Conservation (phyloP, 495 filamentous ascomycete genomes). For the Cenococcum geophilum region DNA sequence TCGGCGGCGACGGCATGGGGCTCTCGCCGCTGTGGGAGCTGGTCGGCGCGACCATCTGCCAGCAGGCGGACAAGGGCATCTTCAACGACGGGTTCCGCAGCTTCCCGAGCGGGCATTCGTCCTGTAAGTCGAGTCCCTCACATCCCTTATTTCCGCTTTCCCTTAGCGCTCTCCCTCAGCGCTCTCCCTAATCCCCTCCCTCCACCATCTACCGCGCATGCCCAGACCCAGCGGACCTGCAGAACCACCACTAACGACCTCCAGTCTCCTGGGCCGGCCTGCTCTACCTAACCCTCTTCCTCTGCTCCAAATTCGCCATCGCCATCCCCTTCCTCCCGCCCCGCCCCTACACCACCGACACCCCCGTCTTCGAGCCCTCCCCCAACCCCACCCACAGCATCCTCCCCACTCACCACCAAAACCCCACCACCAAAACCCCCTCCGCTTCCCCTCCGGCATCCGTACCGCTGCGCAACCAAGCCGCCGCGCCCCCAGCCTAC, state of each 20-base stretch:
- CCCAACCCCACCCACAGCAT: constrained; percentile 13
- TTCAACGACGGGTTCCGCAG: constrained; percentile 57
- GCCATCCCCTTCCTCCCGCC: constrained; percentile 45
- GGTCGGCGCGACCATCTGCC: constrained; percentile 52
- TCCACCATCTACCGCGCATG: background rate
- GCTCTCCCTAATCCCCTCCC: too few species aligned
- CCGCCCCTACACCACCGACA: constrained; percentile 20
- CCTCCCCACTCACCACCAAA: background rate
- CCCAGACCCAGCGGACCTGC: too few species aligned
- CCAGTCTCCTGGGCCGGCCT: constrained; percentile 60
- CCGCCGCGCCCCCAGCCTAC: constrained; percentile 55
- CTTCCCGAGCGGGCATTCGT: constrained; percentile 66
- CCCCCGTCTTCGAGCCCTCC: constrained; percentile 17
- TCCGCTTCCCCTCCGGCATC: constrained; percentile 27
- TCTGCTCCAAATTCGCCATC: constrained; percentile 58
- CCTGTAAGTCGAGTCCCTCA: constrained; percentile 43
- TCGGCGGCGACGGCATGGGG: constrained; percentile 48
- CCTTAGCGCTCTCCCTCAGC: too few species aligned
- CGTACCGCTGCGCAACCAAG: constrained; percentile 42
- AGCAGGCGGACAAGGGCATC: constrained; percentile 37
- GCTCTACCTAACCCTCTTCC: constrained; percentile 57
- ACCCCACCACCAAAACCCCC: constrained; percentile 4
- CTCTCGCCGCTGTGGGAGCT: constrained; percentile 44
- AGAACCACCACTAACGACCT: too few species aligned
- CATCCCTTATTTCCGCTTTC: too few species aligned